A percentile compares a stretch with the other conserved stretches of the same genome.
Evolutionary conservation across 345 rosid species (phyloP).

Genomic region (Hypericum androsaemum): DNA sequence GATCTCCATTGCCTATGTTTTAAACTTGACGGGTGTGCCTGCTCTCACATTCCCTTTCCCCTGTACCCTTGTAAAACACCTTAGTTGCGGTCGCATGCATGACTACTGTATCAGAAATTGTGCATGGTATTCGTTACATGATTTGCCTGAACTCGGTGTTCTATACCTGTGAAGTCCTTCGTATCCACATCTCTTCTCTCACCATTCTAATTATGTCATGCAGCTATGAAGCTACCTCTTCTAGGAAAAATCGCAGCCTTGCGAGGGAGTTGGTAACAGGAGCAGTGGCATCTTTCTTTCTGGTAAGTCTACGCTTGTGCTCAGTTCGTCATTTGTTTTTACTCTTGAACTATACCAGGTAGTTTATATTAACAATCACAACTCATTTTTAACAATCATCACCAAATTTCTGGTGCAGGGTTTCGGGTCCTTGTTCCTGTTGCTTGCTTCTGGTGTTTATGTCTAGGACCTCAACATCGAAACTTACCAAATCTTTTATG

Average conservation of each 20-base stretch:
- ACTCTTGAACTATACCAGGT: background rate
- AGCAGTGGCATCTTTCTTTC: conserved; percentile 66
- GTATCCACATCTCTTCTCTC: conserved; percentile 4
- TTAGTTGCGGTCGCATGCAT: too few species aligned
- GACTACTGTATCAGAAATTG: too few species aligned
- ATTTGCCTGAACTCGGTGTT: too few species aligned
- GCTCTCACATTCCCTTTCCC: too few species aligned
- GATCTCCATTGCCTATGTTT: too few species aligned
- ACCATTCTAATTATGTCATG: conserved; percentile 6
- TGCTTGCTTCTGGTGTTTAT: conserved; percentile 81
- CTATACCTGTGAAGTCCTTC: too few species aligned
- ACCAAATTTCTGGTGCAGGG: conserved; percentile 46
- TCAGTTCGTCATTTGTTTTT: background rate
- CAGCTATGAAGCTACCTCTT: conserved; percentile 86
- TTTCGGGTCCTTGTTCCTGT: conserved; percentile 82
- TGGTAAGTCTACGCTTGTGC: conserved; percentile 33
- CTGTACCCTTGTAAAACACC: too few species aligned
- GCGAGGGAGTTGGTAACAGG: conserved; percentile 63
- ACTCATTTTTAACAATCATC: too few species aligned
- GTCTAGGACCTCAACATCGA: conserved; percentile 31
- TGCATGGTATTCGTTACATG: too few species aligned
- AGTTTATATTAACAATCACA: background rate
- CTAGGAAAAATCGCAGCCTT: conserved; percentile 62
- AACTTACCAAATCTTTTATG: conserved; percentile 11
- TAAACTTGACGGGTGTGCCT: too few species aligned